A percentile compares a stretch with the other conserved stretches of the same genome.
These are phyloP conservation scores for Curvularia sp. DNA, from an alignment of 2,329 filamentous ascomycete species.

Conservation along the genomic window DNA sequence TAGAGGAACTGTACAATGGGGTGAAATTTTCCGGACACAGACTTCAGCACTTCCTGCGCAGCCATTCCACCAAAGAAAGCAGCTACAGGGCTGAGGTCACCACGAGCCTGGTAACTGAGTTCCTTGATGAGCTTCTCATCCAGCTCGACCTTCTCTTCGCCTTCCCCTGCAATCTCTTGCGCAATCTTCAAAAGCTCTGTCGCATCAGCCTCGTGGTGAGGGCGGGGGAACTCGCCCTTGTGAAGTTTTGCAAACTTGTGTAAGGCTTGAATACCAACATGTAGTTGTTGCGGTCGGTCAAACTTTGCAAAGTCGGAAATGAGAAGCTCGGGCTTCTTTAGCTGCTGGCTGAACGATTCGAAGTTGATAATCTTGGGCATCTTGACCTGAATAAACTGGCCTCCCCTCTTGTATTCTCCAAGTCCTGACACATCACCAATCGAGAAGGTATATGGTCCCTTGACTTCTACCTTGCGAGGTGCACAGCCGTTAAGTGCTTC, in stretches of 20 bases:
- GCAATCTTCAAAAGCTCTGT: conserved; percentile 76
- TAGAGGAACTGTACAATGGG: conserved; percentile 97
- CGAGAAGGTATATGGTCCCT: conserved; percentile 94
- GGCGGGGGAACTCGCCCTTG: conserved; percentile 73
- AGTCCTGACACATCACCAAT: conserved; percentile 91
- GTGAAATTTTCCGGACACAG: conserved; percentile 96
- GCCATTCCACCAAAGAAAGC: conserved; percentile 94
- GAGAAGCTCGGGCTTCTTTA: conserved; percentile 87
- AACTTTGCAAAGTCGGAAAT: conserved; percentile 98
- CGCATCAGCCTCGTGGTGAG: conserved; percentile 86
- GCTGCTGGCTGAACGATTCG: conserved; percentile 76
- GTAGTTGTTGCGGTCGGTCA: conserved; percentile 89
- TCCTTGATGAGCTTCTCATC: conserved; percentile 93
- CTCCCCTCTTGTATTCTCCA: conserved; percentile 85
- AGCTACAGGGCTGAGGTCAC: conserved; percentile 89
- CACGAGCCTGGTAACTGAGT: conserved; percentile 90
- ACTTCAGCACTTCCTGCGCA: conserved; percentile 94
- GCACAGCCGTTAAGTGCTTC: conserved; percentile 82
- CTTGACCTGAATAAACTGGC: conserved; percentile 94
- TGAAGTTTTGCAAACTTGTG: conserved; percentile 82
- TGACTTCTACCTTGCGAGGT: conserved; percentile 89
- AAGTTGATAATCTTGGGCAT: conserved; percentile 96
- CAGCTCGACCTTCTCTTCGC: conserved; percentile 77
- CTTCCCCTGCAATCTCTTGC: conserved; percentile 70
- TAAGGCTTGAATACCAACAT: conserved; percentile 89